Base-by-base conservation (phyloP, 1,284 basidiomycete genomes). In the Amylostereum areolatum region DNA sequence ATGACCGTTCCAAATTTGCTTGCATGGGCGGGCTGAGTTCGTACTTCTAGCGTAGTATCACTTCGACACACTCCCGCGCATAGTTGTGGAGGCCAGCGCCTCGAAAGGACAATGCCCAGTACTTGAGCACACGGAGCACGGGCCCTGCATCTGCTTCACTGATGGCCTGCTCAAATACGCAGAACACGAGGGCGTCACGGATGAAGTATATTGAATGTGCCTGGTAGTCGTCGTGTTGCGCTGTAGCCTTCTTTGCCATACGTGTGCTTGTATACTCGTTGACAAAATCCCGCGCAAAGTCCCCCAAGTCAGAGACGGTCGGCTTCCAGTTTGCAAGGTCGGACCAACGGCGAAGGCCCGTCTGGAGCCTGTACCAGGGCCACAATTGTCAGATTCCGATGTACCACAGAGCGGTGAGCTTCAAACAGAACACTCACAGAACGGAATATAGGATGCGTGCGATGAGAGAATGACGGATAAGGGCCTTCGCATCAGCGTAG, bases 41-140 rank as follows among this genome's bases (percentile, higher is more conserved):
- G 48, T 63, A 62, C 36, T 62, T 59, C 53, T 51, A 60, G 12
- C 47, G 45, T 1, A 62, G 3, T 1, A 64, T 27, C 4, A 63
- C 48, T 33, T 65, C 62, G 8, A 52, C 49, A 48, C 62, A 62
- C 50, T 65, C 64, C 5, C 59, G 55, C 11, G 62, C 63, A 48
- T 65, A 65, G 49, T 65, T 65, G 44, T 62, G 58, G 30, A 54
- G 57, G 7, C 58, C 55, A 28, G 55, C 60, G 5, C 63, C 62
- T 0, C 59, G 57, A 43, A 64, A 64, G 11, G 59, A 34, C 11
- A 62, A 55, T 3, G 46, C 48, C 60, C 60, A 64, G 36, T 54
- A 63, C 39, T 57, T 57, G 27, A 64, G 42, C 5, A 65, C 55
- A 1, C 58, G 55, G 4, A 62, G 41, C 24, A 64, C 52, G 2